A percentile compares a stretch with the other conserved stretches of the same genome.
Conservation (phyloP, 306 rosid species). For the Biancaea sappan region DNA sequence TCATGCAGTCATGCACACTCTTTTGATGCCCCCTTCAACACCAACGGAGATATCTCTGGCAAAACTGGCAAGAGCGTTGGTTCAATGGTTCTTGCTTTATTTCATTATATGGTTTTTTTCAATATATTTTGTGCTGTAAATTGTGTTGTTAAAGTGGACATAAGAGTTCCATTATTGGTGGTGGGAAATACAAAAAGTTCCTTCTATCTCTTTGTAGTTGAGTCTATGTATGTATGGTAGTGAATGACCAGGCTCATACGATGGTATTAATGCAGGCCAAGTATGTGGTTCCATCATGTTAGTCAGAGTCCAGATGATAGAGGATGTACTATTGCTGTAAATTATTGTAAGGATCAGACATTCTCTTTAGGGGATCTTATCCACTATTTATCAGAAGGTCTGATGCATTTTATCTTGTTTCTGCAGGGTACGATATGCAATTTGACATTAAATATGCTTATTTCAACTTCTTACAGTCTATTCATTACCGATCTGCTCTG, state of each 20-base stretch:
- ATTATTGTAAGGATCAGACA: slow-evolving; percentile 61
- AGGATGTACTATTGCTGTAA: slow-evolving; percentile 70
- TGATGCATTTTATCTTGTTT: slow-evolving; percentile 22
- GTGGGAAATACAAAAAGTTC: background rate
- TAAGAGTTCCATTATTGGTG: background rate
- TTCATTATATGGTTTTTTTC: background rate
- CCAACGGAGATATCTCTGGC: background rate
- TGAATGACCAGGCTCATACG: slow-evolving; percentile 21
- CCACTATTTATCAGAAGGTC: slow-evolving; percentile 25
- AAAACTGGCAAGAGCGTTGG: slow-evolving; percentile 10
- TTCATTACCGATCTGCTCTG: slow-evolving; percentile 37
- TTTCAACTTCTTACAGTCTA: slow-evolving; percentile 75
- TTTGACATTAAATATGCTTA: slow-evolving; percentile 83
- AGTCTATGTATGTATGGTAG: slow-evolving; percentile 9
- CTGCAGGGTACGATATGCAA: slow-evolving; percentile 94
- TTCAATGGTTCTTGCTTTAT: slow-evolving; percentile 10
- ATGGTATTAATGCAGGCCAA: slow-evolving; percentile 69
- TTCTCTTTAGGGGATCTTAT: background rate
- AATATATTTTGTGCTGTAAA: background rate
- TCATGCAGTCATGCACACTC: too few relatives aligned
- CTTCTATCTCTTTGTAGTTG: slow-evolving; percentile 1
- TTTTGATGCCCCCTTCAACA: too few relatives aligned
- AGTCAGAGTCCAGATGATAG: slow-evolving; percentile 62
- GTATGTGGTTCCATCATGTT: slow-evolving; percentile 94
- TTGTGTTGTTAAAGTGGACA: background rate